phyloP scores from a whole-genome alignment of 768 basidiomycete genomes.

The Phlegmacium glaucopus region DNA sequence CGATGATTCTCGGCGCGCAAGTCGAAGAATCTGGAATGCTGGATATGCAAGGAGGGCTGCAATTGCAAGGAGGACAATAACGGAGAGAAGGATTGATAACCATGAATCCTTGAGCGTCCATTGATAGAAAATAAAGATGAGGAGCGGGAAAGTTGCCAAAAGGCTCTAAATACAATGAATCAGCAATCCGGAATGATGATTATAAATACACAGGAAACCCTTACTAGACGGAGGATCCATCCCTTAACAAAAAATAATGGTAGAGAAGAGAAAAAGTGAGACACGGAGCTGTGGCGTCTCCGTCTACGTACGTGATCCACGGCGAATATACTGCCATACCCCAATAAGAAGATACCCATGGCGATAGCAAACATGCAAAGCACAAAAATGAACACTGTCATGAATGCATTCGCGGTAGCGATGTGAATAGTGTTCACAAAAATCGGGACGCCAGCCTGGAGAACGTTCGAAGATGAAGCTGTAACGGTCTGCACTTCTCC shows the following conservation, averaged over 20 bases:
- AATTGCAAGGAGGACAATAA: constrained; percentile 57
- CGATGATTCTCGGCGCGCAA: constrained; percentile 29
- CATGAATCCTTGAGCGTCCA: constrained; percentile 91
- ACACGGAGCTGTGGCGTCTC: constrained; percentile 12
- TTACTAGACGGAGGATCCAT: constrained; percentile 68
- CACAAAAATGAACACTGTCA: constrained; percentile 77
- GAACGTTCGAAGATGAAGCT: constrained; percentile 54
- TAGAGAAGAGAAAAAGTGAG: constrained; percentile 18
- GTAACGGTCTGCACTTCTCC: constrained; percentile 66
- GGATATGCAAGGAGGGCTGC: constrained; percentile 47
- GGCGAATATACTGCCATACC: constrained; percentile 41
- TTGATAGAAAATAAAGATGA: constrained; percentile 82
- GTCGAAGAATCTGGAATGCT: constrained; percentile 44
- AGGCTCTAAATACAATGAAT: constrained; percentile 41
- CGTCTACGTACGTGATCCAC: constrained; percentile 22
- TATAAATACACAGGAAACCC: constrained; percentile 18
- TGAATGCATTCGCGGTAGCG: constrained; percentile 84
- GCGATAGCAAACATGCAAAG: constrained; percentile 68
- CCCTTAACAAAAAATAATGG: constrained; percentile 49
- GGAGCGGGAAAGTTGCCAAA: constrained; percentile 63
- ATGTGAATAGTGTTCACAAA: constrained; percentile 77
- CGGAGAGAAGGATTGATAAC: constrained; percentile 78
- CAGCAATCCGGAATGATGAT: background rate
- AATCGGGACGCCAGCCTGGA: constrained; percentile 80
- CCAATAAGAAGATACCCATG: constrained; percentile 45